phyloP scores from a whole-genome alignment of 2,329 filamentous ascomycete species.

The Monilinia laxa region DNA sequence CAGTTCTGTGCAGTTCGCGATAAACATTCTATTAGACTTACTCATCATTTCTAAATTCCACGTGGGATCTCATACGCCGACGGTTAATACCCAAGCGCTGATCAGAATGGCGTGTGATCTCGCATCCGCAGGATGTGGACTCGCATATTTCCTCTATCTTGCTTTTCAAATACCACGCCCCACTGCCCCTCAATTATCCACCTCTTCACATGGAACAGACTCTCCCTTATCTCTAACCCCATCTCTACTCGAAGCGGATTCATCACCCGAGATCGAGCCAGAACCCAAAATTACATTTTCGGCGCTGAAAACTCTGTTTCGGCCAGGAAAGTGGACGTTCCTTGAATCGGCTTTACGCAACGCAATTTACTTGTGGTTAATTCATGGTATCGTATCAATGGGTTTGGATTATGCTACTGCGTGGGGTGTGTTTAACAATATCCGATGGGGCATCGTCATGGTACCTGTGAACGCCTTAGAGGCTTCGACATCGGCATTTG shows the following conservation, averaged over 20 bases:
- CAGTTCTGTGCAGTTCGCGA: slow-evolving; percentile 59
- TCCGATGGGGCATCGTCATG: slow-evolving; percentile 73
- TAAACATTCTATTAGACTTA: slow-evolving; percentile 68
- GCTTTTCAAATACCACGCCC: slow-evolving; percentile 25
- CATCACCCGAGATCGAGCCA: slow-evolving; percentile 18
- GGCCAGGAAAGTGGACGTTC: slow-evolving; percentile 60
- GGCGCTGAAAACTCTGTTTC: slow-evolving; percentile 51
- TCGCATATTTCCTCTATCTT: slow-evolving; percentile 57
- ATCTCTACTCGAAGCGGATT: background rate
- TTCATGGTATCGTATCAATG: slow-evolving; percentile 62
- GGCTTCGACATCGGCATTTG: slow-evolving; percentile 62
- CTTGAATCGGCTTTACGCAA: slow-evolving; percentile 66
- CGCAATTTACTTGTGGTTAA: slow-evolving; percentile 68
- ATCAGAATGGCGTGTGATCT: slow-evolving; percentile 63
- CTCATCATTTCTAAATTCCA: slow-evolving; percentile 66
- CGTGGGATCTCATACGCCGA: slow-evolving; percentile 53
- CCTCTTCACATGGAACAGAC: background rate
- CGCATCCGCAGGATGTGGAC: slow-evolving; percentile 52
- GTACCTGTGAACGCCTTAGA: slow-evolving; percentile 68
- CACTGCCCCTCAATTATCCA: background rate
- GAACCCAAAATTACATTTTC: slow-evolving; percentile 43
- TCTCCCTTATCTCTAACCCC: background rate
- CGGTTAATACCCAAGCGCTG: slow-evolving; percentile 62
- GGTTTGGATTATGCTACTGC: slow-evolving; percentile 66
- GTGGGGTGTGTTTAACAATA: slow-evolving; percentile 73